These are phyloP conservation scores for Starmerella apicola DNA, from an alignment of 805 yeast species.

Conservation along the genomic window DNA sequence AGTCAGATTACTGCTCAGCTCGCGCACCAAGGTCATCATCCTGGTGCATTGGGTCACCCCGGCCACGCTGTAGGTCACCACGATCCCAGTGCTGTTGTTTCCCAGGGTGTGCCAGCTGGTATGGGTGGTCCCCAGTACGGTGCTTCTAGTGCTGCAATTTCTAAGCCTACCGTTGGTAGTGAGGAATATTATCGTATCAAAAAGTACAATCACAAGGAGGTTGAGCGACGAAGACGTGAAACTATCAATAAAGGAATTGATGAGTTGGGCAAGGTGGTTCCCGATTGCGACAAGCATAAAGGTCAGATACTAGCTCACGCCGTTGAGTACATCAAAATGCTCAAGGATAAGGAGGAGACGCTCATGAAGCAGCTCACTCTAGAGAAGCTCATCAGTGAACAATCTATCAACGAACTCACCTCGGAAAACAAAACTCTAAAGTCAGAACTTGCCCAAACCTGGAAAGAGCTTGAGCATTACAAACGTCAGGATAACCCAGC, in stretches of 20 bases:
- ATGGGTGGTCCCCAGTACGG: not conserved
- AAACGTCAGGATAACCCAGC: conserved; percentile 29
- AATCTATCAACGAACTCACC: conserved; percentile 73
- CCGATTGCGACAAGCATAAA: conserved; percentile 43
- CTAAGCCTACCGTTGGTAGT: conserved; percentile 56
- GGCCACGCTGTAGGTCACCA: conserved; percentile 26
- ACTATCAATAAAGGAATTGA: conserved; percentile 29
- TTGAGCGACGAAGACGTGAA: conserved; percentile 25
- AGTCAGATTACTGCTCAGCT: not conserved
- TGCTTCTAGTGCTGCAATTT: not conserved
- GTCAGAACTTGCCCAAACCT: conserved; percentile 78
- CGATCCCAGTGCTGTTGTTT: conserved; percentile 28
- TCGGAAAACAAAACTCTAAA: conserved; percentile 80
- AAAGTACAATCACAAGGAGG: conserved; percentile 65
- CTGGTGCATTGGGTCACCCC: not conserved
- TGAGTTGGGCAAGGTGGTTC: conserved; percentile 36
- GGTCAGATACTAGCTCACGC: conserved; percentile 81
- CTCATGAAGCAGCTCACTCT: conserved; percentile 91
- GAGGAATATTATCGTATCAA: conserved; percentile 77
- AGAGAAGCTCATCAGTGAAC: conserved; percentile 84
- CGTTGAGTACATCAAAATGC: conserved; percentile 76
- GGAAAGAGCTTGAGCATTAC: conserved; percentile 81
- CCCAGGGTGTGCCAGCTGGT: conserved; percentile 18
- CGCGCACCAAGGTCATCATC: not conserved
- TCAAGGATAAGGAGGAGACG: conserved; percentile 79